These are phyloP conservation scores for Fonsecaea multimorphosa DNA, from an alignment of 2,329 filamentous ascomycete genomes.

Conservation along the genomic window DNA sequence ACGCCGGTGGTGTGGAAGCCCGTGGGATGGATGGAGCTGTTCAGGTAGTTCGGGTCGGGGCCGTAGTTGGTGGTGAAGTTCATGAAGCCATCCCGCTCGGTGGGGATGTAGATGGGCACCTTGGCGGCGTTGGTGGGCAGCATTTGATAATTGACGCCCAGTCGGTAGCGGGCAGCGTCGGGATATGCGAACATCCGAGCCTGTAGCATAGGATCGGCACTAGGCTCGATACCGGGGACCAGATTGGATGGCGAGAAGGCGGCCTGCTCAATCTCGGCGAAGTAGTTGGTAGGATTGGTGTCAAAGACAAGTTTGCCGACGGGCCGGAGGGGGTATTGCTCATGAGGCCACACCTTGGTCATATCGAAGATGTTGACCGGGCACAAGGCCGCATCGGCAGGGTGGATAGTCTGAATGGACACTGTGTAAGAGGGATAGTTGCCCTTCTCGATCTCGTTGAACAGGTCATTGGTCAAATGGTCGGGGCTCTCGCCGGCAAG, in stretches of 20 bases:
- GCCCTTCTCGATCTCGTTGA: slow-evolving; percentile 66
- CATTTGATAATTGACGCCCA: slow-evolving; percentile 51
- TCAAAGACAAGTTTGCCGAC: slow-evolving; percentile 70
- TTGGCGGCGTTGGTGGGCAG: slow-evolving; percentile 47
- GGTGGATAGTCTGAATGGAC: slow-evolving; percentile 68
- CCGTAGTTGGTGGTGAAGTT: slow-evolving; percentile 61
- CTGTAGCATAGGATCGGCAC: slow-evolving; percentile 68
- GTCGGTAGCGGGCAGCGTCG: slow-evolving; percentile 55
- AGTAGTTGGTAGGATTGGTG: slow-evolving; percentile 70
- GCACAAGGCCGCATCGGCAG: slow-evolving; percentile 66
- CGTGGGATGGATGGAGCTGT: slow-evolving; percentile 40
- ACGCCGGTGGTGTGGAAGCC: slow-evolving; percentile 24
- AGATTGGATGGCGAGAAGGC: slow-evolving; percentile 70
- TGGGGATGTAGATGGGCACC: slow-evolving; percentile 58
- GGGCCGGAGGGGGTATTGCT: slow-evolving; percentile 64
- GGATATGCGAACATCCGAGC: slow-evolving; percentile 67
- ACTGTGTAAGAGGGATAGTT: slow-evolving; percentile 69
- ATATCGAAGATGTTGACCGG: slow-evolving; percentile 71
- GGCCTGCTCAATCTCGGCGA: slow-evolving; percentile 69
- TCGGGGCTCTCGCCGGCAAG: slow-evolving; percentile 66
- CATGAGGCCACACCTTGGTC: slow-evolving; percentile 72
- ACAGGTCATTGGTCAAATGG: slow-evolving; percentile 68
- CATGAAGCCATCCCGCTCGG: slow-evolving; percentile 50
- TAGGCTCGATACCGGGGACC: slow-evolving; percentile 68
- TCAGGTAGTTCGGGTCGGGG: slow-evolving; percentile 63